Evolutionary conservation across 2,329 filamentous ascomycete species (phyloP), one percentile per base, ranked within the genome.

Genomic region (Domatiomyces catenatus): DNA sequence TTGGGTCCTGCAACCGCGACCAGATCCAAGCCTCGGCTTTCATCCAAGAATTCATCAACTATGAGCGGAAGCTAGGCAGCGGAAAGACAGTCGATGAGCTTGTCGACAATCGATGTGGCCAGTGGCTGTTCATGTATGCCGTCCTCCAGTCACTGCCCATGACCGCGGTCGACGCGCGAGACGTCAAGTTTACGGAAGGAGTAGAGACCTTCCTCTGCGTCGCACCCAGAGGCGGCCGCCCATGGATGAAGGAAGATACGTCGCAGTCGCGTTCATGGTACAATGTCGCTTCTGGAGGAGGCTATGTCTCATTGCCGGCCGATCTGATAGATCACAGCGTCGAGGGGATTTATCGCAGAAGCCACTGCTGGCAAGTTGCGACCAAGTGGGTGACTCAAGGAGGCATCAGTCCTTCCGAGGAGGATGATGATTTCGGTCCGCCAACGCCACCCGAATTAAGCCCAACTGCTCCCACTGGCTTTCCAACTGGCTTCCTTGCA

Each of bases 1-100:
- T 83, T 62, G 82, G 81, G 54, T 83, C 84, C 0, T 89, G 89
- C 67, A 94, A 94, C 58, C 76, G 79, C 44, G 85, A 90, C 57
- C 80, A 80, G 1, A 77, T 73, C 58, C 68, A 67, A 44, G 66
- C 69, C 15, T 72, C 70, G 1, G 58, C 65, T 1, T 73, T 71
- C 56, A 65, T 73, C 26, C 69, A 73, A 54, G 64, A 65, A 26
- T 73, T 72, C 51, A 70, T 71, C 65, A 64, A 67, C 45, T 72
- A 71, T 51, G 71, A 73, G 57, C 67, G 71, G 8, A 66, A 66
- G 26, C 63, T 58, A 17, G 69, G 66, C 7, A 63, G 66, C 32
- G 68, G 69, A 3, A 72, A 70, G 58, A 68, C 58, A 22, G 53
- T 71, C 3, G 66, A 71, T 22, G 70, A 74, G 44, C 59, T 74